These are phyloP conservation scores for Calocybe gambosa DNA, from an alignment of 1,284 basidiomycete genomes.

Conservation along the genomic window DNA sequence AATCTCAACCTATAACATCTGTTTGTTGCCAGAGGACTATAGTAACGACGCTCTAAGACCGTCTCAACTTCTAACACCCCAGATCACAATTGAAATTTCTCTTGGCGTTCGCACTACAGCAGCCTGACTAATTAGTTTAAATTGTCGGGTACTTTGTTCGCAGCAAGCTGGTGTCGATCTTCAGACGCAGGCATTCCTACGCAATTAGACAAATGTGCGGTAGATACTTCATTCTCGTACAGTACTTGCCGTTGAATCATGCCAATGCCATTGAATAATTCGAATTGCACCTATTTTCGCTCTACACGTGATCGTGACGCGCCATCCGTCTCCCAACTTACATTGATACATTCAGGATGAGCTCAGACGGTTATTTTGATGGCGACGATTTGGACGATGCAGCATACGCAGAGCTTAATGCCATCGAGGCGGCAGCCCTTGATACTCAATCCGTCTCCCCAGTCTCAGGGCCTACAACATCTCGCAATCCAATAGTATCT, in stretches of 20 bases:
- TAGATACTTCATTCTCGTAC: no score
- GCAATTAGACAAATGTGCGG: no score
- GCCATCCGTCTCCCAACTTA: slow-evolving; percentile 5
- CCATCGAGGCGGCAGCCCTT: slow-evolving; percentile 62
- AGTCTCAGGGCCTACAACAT: slow-evolving; percentile 20
- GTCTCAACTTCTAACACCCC: slow-evolving; percentile 1
- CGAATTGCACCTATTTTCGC: neutral
- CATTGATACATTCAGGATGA: slow-evolving; percentile 35
- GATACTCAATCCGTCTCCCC: neutral
- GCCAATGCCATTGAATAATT: no score
- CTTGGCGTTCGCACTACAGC: no score
- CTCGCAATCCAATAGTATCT: slow-evolving; percentile 2
- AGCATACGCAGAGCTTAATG: slow-evolving; percentile 56
- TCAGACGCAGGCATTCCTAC: no score
- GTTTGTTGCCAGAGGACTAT: neutral
- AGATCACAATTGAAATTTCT: no score
- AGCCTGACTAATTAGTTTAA: no score
- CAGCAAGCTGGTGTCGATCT: no score
- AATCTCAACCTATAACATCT: neutral
- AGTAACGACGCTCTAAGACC: slow-evolving; percentile 3
- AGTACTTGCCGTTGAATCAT: no score
- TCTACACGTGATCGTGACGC: slow-evolving; percentile 24
- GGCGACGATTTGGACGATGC: slow-evolving; percentile 45
- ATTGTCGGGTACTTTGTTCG: no score
- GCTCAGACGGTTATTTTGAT: slow-evolving; percentile 64